Evolutionary conservation across 2,329 filamentous ascomycete species (phyloP).

Genomic region (Fusarium coffeatum): DNA sequence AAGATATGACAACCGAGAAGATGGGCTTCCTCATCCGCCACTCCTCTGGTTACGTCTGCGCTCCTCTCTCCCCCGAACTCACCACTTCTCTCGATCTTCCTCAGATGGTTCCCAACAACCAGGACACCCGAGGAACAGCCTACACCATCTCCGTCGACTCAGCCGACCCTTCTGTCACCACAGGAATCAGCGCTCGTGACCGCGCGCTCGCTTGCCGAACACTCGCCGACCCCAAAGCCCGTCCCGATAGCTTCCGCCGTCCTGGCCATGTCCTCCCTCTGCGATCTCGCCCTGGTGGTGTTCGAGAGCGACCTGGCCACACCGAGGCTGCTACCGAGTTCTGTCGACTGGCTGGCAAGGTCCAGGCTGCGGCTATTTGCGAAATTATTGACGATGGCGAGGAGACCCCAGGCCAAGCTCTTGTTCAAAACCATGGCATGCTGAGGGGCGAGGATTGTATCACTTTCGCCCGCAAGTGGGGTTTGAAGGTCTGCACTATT

Average conservation of each 20-base stretch:
- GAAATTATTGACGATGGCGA: conserved; percentile 91
- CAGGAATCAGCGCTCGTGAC: conserved; percentile 91
- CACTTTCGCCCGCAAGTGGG: conserved; percentile 87
- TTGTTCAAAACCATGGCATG: conserved; percentile 81
- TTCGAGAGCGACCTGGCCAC: conserved; percentile 83
- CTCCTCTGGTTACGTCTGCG: conserved; percentile 91
- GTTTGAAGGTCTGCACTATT: conserved; percentile 94
- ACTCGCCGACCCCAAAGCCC: conserved; percentile 75
- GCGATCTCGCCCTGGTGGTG: conserved; percentile 80
- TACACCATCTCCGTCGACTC: conserved; percentile 94
- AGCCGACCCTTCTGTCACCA: conserved; percentile 77
- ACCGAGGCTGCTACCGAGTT: conserved; percentile 95
- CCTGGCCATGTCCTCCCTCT: conserved; percentile 94
- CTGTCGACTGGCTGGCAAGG: conserved; percentile 84
- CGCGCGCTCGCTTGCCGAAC: conserved; percentile 82
- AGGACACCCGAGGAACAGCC: conserved; percentile 90
- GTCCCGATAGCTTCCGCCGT: conserved; percentile 73
- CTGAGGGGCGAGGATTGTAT: conserved; percentile 90
- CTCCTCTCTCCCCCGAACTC: conserved; percentile 77
- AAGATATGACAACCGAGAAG: conserved; percentile 85
- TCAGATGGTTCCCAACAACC: conserved; percentile 81
- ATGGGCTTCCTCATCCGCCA: conserved; percentile 97
- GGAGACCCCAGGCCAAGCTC: conserved; percentile 74
- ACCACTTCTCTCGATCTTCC: conserved; percentile 80
- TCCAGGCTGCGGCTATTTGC: conserved; percentile 82